Evolutionary conservation across 768 basidiomycete genomes (phyloP).

Genomic region (Xanthoconium stramineum): DNA sequence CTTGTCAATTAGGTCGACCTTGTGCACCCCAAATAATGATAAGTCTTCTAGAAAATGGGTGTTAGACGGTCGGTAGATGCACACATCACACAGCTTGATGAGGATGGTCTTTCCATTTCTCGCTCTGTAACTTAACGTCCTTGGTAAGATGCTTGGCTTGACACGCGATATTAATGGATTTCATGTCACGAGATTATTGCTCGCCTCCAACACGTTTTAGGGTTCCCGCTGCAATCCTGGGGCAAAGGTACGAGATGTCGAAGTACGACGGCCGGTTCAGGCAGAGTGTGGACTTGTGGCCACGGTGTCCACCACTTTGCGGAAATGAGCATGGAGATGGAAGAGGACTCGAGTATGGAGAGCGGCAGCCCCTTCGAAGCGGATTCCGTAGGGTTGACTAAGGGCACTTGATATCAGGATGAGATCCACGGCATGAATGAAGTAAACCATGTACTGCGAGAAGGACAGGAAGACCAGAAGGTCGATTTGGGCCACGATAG

Average conservation of each 20-base stretch:
- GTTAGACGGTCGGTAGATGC: no score
- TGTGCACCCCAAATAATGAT: no score
- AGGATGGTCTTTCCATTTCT: no score
- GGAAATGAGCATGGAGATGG: constrained; percentile 21
- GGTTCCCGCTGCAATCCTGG: constrained; percentile 15
- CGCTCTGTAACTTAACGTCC: no score
- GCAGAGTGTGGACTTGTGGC: constrained; percentile 8
- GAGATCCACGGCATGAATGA: neutral
- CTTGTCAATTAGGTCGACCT: no score
- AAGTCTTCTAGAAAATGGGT: no score
- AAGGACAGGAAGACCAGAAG: constrained; percentile 8
- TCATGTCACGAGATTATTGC: no score
- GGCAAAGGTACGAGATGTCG: no score
- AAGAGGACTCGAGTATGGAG: constrained; percentile 18
- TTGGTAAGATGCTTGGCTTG: no score
- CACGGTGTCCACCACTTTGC: constrained; percentile 19
- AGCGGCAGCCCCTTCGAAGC: constrained; percentile 12
- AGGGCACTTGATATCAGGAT: neutral
- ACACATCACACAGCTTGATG: no score
- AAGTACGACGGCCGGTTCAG: neutral
- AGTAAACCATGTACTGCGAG: constrained; percentile 10
- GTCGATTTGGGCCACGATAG: constrained; percentile 23
- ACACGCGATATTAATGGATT: no score
- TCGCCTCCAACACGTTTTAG: no score
- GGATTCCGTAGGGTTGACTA: neutral